Conservation (phyloP, 2,329 filamentous ascomycete species). For the Paracorniculantispora psalliotae region DNA sequence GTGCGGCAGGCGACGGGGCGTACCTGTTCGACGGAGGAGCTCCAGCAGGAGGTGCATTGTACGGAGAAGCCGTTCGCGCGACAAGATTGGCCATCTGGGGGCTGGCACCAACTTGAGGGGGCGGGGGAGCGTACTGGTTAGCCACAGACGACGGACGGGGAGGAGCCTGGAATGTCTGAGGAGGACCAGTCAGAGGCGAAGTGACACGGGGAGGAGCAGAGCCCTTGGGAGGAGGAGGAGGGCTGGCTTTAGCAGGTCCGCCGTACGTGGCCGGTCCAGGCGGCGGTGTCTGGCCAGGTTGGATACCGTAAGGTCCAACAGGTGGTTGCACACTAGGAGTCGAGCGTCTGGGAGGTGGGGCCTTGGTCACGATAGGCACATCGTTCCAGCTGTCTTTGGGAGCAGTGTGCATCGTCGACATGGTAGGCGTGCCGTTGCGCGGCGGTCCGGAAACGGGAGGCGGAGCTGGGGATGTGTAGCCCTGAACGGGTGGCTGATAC, state of each 20-base stretch:
- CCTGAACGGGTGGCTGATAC: slow-evolving; percentile 50
- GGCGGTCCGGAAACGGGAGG: slow-evolving; percentile 36
- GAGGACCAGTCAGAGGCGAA: slow-evolving; percentile 62
- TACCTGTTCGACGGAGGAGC: slow-evolving; percentile 71
- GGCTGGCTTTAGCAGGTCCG: slow-evolving; percentile 60
- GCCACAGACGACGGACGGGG: slow-evolving; percentile 59
- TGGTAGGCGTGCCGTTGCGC: slow-evolving; percentile 61
- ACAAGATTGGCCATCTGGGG: slow-evolving; percentile 49
- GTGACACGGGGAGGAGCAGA: slow-evolving; percentile 63
- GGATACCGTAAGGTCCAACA: slow-evolving; percentile 69
- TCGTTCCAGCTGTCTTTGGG: slow-evolving; percentile 84
- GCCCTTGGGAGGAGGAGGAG: slow-evolving; percentile 79
- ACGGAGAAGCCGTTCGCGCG: slow-evolving; percentile 75
- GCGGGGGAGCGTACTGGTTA: slow-evolving; percentile 45
- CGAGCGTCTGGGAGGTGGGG: slow-evolving; percentile 62
- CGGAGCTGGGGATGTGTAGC: slow-evolving; percentile 34
- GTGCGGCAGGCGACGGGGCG: slow-evolving; percentile 59
- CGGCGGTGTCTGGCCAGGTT: slow-evolving; percentile 48
- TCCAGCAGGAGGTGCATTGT: slow-evolving; percentile 70
- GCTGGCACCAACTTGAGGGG: slow-evolving; percentile 54
- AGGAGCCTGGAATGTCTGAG: slow-evolving; percentile 50
- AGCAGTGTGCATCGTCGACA: slow-evolving; percentile 65
- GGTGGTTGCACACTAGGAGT: slow-evolving; percentile 69
- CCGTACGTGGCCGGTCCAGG: slow-evolving; percentile 57
- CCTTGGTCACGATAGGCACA: slow-evolving; percentile 77